Conservation (phyloP, 2,329 filamentous ascomycete genomes). For the Aureobasidium subglaciale region DNA sequence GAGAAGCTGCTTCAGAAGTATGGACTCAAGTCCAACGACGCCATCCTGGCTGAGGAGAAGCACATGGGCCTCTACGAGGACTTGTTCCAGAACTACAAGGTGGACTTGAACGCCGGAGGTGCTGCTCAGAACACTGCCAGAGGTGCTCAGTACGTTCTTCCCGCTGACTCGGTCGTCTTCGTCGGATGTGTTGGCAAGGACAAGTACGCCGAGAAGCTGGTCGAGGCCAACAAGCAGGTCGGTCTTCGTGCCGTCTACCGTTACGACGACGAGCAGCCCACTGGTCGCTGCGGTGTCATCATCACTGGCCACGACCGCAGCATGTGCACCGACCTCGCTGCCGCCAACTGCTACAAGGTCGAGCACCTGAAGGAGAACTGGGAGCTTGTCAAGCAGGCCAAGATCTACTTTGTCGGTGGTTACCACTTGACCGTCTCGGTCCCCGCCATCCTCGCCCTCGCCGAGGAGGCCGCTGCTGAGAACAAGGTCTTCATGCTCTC, state of each 20-base stretch:
- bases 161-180: slow-evolving; percentile 83
- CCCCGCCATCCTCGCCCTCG: slow-evolving; percentile 80
- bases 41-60: slow-evolving; percentile 90
- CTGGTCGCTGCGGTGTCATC: slow-evolving; percentile 89
- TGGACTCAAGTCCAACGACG: slow-evolving; percentile 88
- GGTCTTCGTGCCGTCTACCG: slow-evolving; percentile 94
- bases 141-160: slow-evolving; percentile 87
- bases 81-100: slow-evolving; percentile 82
- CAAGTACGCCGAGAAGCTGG: slow-evolving; percentile 86
- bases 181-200: slow-evolving; percentile 91
- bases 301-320: slow-evolving; percentile 95
- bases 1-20: slow-evolving; percentile 87
- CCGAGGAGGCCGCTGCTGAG: slow-evolving; percentile 77
- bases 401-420: slow-evolving; percentile 87
- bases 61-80: slow-evolving; percentile 90
- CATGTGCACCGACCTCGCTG: slow-evolving; percentile 90
- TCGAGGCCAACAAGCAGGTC: slow-evolving; percentile 76
- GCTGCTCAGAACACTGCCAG: slow-evolving; percentile 96
- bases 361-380: slow-evolving; percentile 94
- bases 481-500: slow-evolving; percentile 92
- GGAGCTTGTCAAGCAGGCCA: slow-evolving; percentile 80
- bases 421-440: slow-evolving; percentile 97
- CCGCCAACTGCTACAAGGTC: slow-evolving; percentile 93
- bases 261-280: slow-evolving; percentile 74
- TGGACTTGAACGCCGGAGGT: slow-evolving; percentile 90